Base-by-base conservation (phyloP, 164 flowering plant species). In the Pachysandra terminalis region DNA sequence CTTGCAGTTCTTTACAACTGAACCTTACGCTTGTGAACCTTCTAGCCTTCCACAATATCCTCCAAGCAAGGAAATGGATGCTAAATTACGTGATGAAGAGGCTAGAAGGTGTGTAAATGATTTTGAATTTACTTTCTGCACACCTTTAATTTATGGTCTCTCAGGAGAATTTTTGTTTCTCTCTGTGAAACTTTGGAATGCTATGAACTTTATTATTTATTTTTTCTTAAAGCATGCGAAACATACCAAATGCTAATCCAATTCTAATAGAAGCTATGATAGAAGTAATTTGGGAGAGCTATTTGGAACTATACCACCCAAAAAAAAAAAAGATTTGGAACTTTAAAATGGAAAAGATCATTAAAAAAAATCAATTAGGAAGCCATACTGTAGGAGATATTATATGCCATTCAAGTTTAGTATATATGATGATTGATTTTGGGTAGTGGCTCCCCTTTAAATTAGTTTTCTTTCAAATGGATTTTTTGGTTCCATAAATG, bases 41-140 rank as follows among this genome's bases (percentile, higher is more conserved):
- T 89, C 95, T 19, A 93, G 88, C 75, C 89, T 93, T 65, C 98
- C 98, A 61, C 87, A 89, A 73, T 93, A 93, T 77, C 96, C 96
- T 57, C 98, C 98, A 45, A 93, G 87, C 84, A 93, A 93, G 76
- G 98, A 93, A 80, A 93, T 93, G 87, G 98, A 93, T 83, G 96
- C 97, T 22, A 93, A 93, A 72, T 78, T 85, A 40, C 86, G 97
- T 26, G 97, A 92, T 83, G 95, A 93, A 85, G 96, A 87, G 80
- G 89, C 91, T 71, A 81, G 96, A 81, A 93, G 97, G 98, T 93
- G 32, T 37, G 70, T 41, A 3, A 27, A 8, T 23, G 21, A 45
- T 22, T 66, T 52, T 19, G 10, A 19, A 17, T 22, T 27, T 45
- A 41, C 28, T 45, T 32, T 32, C 37, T 32, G 37, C 37, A 32